Evolutionary conservation across 2,329 filamentous ascomycete genomes (phyloP).

Genomic region (Trichoderma aggressivum): DNA sequence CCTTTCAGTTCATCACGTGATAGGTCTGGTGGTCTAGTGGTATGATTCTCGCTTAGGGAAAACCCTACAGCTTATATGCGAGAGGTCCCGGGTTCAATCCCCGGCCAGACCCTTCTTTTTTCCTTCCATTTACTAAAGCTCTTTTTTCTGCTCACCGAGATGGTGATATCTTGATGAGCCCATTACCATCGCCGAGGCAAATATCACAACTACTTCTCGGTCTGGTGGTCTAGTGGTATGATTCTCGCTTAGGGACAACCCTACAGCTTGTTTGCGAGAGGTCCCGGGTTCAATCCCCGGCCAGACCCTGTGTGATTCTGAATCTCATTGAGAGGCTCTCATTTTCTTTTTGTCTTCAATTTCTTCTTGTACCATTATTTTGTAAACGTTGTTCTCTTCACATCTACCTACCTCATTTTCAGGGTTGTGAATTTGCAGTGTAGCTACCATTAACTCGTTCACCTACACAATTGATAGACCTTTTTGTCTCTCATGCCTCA

Average conservation of each 20-base stretch:
- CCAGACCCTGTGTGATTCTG: slow-evolving; percentile 32
- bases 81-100: slow-evolving; percentile 48
- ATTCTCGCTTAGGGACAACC: slow-evolving; percentile 19
- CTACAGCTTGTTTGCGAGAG: slow-evolving; percentile 35
- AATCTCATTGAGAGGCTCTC: background rate
- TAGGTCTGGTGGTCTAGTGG: slow-evolving; percentile 42
- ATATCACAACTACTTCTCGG: background rate
- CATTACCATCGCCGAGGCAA: background rate
- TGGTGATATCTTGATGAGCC: background rate
- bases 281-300: slow-evolving; percentile 48
- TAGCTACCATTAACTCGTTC: background rate
- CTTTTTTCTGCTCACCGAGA: background rate
- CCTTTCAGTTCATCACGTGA: slow-evolving; percentile 1
- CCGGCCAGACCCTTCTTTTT: slow-evolving; percentile 42
- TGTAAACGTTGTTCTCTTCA: background rate
- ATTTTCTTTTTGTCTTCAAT: background rate
- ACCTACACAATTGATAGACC: background rate
- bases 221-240: slow-evolving; percentile 19
- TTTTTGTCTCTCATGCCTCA: background rate
- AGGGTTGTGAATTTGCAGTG: background rate
- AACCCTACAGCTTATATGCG: slow-evolving; percentile 39
- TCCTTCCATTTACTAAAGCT: background rate
- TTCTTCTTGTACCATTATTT: background rate
- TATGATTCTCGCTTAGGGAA: slow-evolving; percentile 70
- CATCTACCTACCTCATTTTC: background rate